These are phyloP conservation scores for Neurospora sp. DNA, from an alignment of 495 filamentous ascomycete genomes.

Conservation along the genomic window DNA sequence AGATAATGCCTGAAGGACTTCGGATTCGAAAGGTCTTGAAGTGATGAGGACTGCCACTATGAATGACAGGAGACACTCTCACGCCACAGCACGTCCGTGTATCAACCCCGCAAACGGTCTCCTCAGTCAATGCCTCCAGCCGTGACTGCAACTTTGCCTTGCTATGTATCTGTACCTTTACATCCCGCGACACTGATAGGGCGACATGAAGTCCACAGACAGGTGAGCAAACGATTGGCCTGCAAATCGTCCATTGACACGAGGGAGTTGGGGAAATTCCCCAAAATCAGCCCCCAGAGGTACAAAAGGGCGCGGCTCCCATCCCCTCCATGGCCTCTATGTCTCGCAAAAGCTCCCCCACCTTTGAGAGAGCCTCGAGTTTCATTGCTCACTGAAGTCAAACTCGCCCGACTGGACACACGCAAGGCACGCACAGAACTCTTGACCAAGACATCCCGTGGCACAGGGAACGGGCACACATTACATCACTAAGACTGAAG, in stretches of 20 bases:
- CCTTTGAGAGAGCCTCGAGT: background rate
- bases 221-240: background rate
- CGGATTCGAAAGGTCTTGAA: background rate
- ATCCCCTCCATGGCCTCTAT: background rate
- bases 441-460: background rate
- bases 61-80: background rate
- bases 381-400: background rate
- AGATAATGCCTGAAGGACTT: background rate
- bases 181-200: background rate
- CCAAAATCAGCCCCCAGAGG: background rate
- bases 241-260: background rate
- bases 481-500: background rate
- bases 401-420: background rate
- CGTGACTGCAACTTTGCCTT: background rate
- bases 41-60: background rate
- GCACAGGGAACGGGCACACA: background rate
- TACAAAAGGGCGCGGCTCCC: background rate
- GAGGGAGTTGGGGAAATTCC: background rate
- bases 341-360: background rate
- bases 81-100: background rate
- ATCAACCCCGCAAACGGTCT: background rate
- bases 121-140: background rate
- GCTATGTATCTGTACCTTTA: background rate
- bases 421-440: background rate
- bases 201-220: background rate